phyloP scores from a whole-genome alignment of 2,329 filamentous ascomycete genomes.

The Pseudocercospora fijiensis region DNA sequence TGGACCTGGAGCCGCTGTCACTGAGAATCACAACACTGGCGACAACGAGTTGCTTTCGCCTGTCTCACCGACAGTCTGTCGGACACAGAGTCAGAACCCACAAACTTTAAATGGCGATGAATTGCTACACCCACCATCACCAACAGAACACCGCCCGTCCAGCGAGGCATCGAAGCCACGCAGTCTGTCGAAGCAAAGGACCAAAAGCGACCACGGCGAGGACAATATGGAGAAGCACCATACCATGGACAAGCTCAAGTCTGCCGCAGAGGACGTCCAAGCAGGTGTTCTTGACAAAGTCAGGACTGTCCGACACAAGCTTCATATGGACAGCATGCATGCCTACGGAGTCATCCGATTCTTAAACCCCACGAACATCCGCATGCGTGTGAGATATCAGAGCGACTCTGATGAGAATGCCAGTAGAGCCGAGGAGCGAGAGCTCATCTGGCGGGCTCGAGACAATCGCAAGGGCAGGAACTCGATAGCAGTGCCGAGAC shows the following conservation, averaged over 20 bases:
- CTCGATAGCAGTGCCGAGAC: constrained; percentile 25
- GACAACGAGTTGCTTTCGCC: background rate
- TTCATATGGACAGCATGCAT: constrained; percentile 19
- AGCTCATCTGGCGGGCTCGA: constrained; percentile 28
- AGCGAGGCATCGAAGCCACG: background rate
- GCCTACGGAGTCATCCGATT: constrained; percentile 18
- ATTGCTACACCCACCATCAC: background rate
- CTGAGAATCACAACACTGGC: background rate
- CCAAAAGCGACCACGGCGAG: constrained; percentile 1
- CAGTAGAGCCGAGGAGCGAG: constrained; percentile 17
- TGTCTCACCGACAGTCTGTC: background rate
- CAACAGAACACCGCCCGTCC: background rate
- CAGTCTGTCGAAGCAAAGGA: background rate
- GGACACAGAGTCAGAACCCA: background rate
- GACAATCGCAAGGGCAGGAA: constrained; percentile 31
- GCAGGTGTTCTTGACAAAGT: constrained; percentile 21
- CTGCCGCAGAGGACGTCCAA: constrained; percentile 18
- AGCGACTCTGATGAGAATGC: constrained; percentile 14
- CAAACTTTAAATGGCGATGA: background rate
- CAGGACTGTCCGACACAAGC: constrained; percentile 13
- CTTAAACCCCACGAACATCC: constrained; percentile 25
- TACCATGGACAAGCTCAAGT: constrained; percentile 19
- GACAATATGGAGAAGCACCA: background rate
- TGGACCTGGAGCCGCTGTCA: background rate
- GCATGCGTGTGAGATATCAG: constrained; percentile 19